Conservation (phyloP, 139 green algal genomes). For the Chlamydomonas schloesseri region DNA sequence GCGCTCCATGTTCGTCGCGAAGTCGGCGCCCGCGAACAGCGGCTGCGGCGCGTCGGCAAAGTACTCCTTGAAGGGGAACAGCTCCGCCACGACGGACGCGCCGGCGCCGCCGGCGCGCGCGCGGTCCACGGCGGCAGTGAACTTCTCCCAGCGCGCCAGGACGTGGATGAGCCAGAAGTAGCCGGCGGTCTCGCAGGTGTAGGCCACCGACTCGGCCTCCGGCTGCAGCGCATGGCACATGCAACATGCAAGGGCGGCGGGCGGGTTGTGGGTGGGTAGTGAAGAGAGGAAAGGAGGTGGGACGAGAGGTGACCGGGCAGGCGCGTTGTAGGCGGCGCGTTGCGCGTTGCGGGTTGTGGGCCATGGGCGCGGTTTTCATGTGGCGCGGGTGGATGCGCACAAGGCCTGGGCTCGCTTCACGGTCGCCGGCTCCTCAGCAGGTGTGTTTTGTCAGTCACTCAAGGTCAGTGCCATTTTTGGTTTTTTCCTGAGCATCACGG, state of each 20-base stretch:
- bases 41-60: conserved; percentile 88
- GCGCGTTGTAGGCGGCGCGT: no score
- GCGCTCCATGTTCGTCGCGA: conserved; percentile 71
- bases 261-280: background rate
- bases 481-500: no score
- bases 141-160: conserved; percentile 88
- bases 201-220: conserved; percentile 75
- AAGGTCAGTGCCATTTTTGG: no score
- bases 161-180: conserved; percentile 99
- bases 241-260: no score
- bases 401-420: no score
- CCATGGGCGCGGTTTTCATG: no score
- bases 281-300: background rate
- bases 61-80: conserved; percentile 94
- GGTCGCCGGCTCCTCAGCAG: no score
- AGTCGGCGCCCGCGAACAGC: conserved; percentile 77
- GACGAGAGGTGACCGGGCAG: background rate
- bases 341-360: no score
- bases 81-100: conserved; percentile 64
- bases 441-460: no score
- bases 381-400: no score
- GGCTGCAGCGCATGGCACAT: no score
- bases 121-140: conserved; percentile 53
- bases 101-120: conserved; percentile 25
- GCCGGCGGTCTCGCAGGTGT: conserved; percentile 96